Evolutionary conservation across 192 early-diverging fungal species (phyloP).

Genomic region (Allomyces javanicus): DNA sequence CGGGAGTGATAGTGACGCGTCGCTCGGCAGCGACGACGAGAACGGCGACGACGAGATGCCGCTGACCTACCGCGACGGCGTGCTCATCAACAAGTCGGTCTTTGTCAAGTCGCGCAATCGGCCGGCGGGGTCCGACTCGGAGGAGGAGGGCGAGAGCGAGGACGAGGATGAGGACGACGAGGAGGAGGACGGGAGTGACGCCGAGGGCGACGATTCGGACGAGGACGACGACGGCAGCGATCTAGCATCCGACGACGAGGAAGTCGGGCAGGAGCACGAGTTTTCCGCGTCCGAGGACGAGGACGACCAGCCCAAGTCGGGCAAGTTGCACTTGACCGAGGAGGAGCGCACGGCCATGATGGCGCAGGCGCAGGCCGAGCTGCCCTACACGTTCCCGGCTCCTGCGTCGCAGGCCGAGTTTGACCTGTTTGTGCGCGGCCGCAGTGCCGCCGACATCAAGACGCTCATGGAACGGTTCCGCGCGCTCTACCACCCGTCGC

Average conservation of each 20-base stretch:
- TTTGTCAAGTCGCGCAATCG: constrained; percentile 13
- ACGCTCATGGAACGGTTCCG: constrained; percentile 64
- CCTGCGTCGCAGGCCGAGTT: constrained; percentile 56
- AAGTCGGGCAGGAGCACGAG: constrained; percentile 10
- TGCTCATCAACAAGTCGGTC: constrained; percentile 26
- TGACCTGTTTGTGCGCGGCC: constrained; percentile 35
- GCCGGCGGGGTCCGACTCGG: constrained; percentile 9
- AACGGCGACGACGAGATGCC: constrained; percentile 5
- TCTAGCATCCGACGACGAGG: constrained; percentile 24
- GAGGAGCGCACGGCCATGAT: constrained; percentile 9
- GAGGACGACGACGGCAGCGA: constrained; percentile 20
- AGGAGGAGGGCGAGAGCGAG: constrained; percentile 12
- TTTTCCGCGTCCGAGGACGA: constrained; percentile 12
- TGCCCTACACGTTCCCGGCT: constrained; percentile 71
- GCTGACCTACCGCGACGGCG: constrained; percentile 26
- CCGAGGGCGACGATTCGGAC: constrained; percentile 44
- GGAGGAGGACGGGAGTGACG: constrained; percentile 23
- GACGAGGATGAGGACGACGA: constrained; percentile 37
- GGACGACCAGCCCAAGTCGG: constrained; percentile 15
- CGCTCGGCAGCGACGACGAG: too few species aligned
- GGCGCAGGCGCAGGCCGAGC: constrained; percentile 17
- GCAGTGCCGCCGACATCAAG: constrained; percentile 43
- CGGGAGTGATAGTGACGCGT: constrained; percentile 9
- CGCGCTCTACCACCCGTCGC: constrained; percentile 60
- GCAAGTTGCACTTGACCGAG: neutral